phyloP scores from a whole-genome alignment of 2,329 filamentous ascomycete genomes.

The Xylaria sp. region DNA sequence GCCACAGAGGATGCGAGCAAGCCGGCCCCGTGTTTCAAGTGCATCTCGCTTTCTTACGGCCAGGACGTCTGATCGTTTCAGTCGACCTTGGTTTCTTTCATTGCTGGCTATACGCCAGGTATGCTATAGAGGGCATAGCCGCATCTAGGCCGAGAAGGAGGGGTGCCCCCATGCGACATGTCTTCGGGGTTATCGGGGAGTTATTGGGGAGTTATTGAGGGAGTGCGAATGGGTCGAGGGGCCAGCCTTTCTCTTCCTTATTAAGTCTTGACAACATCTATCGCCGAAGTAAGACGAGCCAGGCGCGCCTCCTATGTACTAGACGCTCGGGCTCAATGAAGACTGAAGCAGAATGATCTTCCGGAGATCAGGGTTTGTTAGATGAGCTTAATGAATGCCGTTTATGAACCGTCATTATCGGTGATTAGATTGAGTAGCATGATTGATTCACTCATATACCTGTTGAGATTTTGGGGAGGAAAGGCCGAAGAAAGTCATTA shows the following conservation, averaged over 20 bases:
- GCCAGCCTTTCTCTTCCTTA: not conserved
- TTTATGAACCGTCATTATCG: not conserved
- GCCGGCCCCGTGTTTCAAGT: conserved; percentile 28
- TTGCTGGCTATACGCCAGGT: not conserved
- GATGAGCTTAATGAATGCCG: not conserved
- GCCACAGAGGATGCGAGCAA: conserved; percentile 6
- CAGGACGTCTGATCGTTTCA: conserved; percentile 22
- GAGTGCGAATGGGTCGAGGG: not conserved
- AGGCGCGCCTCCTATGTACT: not conserved
- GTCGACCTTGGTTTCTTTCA: conserved; percentile 19
- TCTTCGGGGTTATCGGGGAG: not conserved
- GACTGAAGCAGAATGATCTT: conserved; percentile 14
- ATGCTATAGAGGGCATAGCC: not conserved
- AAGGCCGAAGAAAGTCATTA: not conserved
- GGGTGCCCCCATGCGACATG: not conserved
- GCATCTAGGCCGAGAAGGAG: not conserved
- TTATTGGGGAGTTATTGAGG: not conserved
- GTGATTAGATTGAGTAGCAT: not conserved
- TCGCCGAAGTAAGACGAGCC: not conserved
- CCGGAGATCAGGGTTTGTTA: conserved; percentile 8
- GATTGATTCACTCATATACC: not conserved
- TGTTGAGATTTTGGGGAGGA: not conserved
- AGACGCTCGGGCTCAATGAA: not conserved
- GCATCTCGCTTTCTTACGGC: conserved; percentile 11
- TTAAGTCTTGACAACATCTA: too few species aligned